Evolutionary conservation across 2,329 filamentous ascomycete species (phyloP).

Genomic region (Parasarocladium wereldwijsianum): DNA sequence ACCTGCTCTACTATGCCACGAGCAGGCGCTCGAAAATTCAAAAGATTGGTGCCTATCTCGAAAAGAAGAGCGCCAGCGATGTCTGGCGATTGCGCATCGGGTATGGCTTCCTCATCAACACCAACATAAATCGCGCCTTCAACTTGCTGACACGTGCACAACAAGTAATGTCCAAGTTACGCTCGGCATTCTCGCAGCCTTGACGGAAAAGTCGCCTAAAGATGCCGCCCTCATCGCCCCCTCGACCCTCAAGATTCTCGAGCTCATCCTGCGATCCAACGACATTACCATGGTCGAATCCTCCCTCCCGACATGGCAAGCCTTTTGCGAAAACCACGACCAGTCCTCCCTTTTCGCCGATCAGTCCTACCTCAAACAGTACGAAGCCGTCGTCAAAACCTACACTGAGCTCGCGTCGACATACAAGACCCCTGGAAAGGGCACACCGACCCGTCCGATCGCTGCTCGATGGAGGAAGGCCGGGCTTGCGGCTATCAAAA

Average conservation of each 20-base stretch:
- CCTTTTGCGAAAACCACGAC: slow-evolving; percentile 81
- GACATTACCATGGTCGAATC: slow-evolving; percentile 91
- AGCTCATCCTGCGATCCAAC: slow-evolving; percentile 66
- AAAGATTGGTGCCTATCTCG: slow-evolving; percentile 87
- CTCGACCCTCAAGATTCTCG: slow-evolving; percentile 72
- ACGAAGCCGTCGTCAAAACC: slow-evolving; percentile 63
- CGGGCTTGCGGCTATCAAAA: slow-evolving; percentile 65
- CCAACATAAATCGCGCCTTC: not conserved
- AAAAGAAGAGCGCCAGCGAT: slow-evolving; percentile 85
- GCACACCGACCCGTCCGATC: slow-evolving; percentile 52
- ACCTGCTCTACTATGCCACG: slow-evolving; percentile 91
- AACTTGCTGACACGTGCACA: slow-evolving; percentile 4
- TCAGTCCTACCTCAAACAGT: slow-evolving; percentile 67
- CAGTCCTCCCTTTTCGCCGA: slow-evolving; percentile 74
- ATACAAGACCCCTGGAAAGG: slow-evolving; percentile 33
- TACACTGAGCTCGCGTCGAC: slow-evolving; percentile 73
- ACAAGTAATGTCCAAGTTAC: slow-evolving; percentile 83
- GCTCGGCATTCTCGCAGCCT: slow-evolving; percentile 75
- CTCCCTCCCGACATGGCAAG: slow-evolving; percentile 71
- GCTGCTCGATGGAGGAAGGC: slow-evolving; percentile 64
- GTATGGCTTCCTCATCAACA: slow-evolving; percentile 29
- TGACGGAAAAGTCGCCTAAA: slow-evolving; percentile 86
- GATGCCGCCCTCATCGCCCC: slow-evolving; percentile 80
- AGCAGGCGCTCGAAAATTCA: slow-evolving; percentile 90
- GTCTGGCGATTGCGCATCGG: slow-evolving; percentile 80